Percentiles rank a stretch among this genome's conserved stretches.
Conservation (phyloP, 768 basidiomycete genomes). For the Cytidiella melzeri region DNA sequence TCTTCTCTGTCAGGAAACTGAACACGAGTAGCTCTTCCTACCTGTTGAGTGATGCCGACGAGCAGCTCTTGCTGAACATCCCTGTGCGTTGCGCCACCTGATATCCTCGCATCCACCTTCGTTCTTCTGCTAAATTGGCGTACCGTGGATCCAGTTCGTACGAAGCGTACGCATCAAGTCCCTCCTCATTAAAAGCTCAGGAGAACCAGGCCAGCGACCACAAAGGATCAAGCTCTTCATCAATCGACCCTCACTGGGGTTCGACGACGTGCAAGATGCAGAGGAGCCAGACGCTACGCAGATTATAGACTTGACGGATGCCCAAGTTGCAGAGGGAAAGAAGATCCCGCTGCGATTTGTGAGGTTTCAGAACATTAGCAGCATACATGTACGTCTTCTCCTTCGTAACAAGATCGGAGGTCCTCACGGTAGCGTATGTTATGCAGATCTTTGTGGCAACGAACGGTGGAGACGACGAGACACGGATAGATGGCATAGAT, state of each 20-base stretch:
- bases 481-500: constrained; percentile 64
- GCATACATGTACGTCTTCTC: constrained; percentile 49
- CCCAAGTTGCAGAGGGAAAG: constrained; percentile 42
- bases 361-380: constrained; percentile 63
- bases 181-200: constrained; percentile 42
- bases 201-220: constrained; percentile 40
- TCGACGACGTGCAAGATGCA: constrained; percentile 57
- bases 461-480: constrained; percentile 56
- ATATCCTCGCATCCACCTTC: not conserved
- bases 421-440: not conserved
- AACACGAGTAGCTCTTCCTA: constrained; percentile 40
- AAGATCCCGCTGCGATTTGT: constrained; percentile 54
- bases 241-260: constrained; percentile 55
- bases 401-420: not conserved
- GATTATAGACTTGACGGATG: constrained; percentile 44
- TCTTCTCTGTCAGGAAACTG: constrained; percentile 37
- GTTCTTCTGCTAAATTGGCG: not conserved
- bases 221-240: constrained; percentile 55
- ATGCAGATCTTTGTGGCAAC: constrained; percentile 66
- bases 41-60: constrained; percentile 66
- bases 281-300: constrained; percentile 49
- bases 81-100: constrained; percentile 38
- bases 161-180: constrained; percentile 40
- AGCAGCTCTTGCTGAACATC: constrained; percentile 63
- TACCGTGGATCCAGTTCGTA: constrained; percentile 65